Evolutionary conservation across 106 monocot species (phyloP).

Genomic region (Allium fistulosum): DNA sequence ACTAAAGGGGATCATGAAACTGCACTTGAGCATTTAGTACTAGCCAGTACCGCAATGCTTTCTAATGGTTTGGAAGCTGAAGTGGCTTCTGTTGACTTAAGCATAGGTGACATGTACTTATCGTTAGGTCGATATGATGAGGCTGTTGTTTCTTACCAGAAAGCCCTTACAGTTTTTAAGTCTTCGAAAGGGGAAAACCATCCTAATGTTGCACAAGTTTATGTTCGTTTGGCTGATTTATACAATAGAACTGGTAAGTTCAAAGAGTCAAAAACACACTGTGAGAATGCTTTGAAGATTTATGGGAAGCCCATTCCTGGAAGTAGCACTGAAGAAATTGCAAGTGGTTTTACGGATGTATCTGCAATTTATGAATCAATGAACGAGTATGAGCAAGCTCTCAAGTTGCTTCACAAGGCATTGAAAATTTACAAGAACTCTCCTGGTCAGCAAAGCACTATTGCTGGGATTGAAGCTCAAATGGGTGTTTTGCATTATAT

Average conservation of each 20-base stretch:
- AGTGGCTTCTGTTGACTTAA: conserved; percentile 54
- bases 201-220: conserved; percentile 51
- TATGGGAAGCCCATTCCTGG: conserved; percentile 67
- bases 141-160: conserved; percentile 66
- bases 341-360: conserved; percentile 61
- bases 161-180: conserved; percentile 50
- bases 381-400: conserved; percentile 71
- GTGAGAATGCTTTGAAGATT: conserved; percentile 75
- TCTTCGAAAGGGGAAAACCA: conserved; percentile 65
- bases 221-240: conserved; percentile 57
- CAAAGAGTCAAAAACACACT: conserved; percentile 62
- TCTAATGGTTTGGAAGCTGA: conserved; percentile 58
- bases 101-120: conserved; percentile 66
- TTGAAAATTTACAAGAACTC: conserved; percentile 66
- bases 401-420: conserved; percentile 75
- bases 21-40: conserved; percentile 62
- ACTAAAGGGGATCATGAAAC: conserved; percentile 52
- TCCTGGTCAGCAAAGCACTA: conserved; percentile 67
- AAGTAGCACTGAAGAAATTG: conserved; percentile 55
- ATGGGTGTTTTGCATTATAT: conserved; percentile 83
- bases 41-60: conserved; percentile 63
- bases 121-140: conserved; percentile 58
- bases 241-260: conserved; percentile 77
- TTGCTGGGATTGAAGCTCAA: conserved; percentile 92
- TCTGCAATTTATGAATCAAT: conserved; percentile 83